A percentile compares a stretch with the other conserved stretches of the same genome.
These are phyloP conservation scores for Aethionema arabicum DNA, from an alignment of 345 rosid species.

Conservation along the genomic window DNA sequence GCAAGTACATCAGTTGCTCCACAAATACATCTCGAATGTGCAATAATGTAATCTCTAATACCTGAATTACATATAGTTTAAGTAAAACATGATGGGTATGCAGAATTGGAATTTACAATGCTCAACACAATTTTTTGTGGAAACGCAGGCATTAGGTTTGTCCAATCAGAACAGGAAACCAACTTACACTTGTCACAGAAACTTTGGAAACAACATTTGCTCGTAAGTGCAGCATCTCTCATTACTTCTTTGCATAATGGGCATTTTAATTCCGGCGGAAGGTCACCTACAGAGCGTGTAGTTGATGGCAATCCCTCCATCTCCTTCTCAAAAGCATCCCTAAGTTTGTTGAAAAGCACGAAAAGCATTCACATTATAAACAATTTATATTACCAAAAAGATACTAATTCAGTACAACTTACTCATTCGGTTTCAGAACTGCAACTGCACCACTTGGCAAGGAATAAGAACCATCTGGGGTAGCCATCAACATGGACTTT, in stretches of 20 bases:
- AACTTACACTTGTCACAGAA: conserved; percentile 82
- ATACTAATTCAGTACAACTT: conserved; percentile 30
- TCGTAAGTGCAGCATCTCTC: conserved; percentile 91
- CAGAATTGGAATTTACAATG: conserved; percentile 1
- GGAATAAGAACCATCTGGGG: conserved; percentile 96
- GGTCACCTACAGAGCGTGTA: conserved; percentile 85
- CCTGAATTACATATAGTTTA: conserved; percentile 47
- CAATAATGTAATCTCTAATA: conserved; percentile 79
- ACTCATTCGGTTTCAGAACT: conserved; percentile 95
- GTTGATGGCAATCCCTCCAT: conserved; percentile 93
- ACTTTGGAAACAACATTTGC: conserved; percentile 89
- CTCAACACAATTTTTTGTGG: neutral
- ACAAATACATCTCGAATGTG: conserved; percentile 78
- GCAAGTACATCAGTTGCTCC: conserved; percentile 82
- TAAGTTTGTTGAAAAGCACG: conserved; percentile 32
- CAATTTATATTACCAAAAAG: neutral
- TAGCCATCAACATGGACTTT: conserved; percentile 93
- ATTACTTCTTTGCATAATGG: conserved; percentile 93
- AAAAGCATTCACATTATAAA: conserved; percentile 6
- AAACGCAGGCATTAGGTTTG: neutral
- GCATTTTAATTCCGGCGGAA: conserved; percentile 95
- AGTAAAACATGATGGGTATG: conserved; percentile 1
- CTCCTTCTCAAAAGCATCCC: conserved; percentile 98
- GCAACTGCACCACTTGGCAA: conserved; percentile 98
- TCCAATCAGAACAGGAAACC: conserved; percentile 1